Conservation (phyloP, 208 protist species). For the Trypanosoma lewisi region DNA sequence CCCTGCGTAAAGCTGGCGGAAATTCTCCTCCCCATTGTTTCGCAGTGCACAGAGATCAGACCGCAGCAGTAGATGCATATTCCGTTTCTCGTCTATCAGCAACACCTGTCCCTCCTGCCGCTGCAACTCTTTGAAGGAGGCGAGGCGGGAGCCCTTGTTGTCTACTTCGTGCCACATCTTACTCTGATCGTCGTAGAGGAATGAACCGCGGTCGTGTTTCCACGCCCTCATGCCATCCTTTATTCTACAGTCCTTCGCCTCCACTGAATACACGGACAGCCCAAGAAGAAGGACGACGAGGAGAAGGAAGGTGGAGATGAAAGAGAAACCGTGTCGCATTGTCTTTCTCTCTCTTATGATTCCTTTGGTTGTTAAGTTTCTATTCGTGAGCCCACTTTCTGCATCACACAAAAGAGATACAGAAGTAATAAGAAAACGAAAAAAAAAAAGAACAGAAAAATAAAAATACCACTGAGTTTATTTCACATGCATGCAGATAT, state of each 20-base stretch:
- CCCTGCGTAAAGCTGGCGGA: slow-evolving; percentile 66
- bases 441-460: neutral
- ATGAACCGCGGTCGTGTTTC: slow-evolving; percentile 65
- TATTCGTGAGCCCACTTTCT: too few relatives aligned
- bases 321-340: neutral
- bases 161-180: slow-evolving; percentile 60
- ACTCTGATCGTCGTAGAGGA: slow-evolving; percentile 28
- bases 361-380: neutral
- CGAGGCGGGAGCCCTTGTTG: slow-evolving; percentile 23
- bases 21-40: slow-evolving; percentile 40
- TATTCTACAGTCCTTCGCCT: slow-evolving; percentile 51
- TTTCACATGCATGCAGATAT: too few relatives aligned
- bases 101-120: slow-evolving; percentile 39
- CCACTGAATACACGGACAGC: neutral
- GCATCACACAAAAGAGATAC: neutral
- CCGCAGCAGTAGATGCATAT: slow-evolving; percentile 57
- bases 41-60: slow-evolving; percentile 57
- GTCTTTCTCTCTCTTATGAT: neutral
- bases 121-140: slow-evolving; percentile 40
- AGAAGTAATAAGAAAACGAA: too few relatives aligned
- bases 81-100: slow-evolving; percentile 36
- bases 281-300: slow-evolving; percentile 16
- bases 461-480: neutral
- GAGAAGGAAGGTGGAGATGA: neutral
- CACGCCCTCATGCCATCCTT: slow-evolving; percentile 42